A percentile compares a stretch with the other conserved stretches of the same genome.
These are phyloP conservation scores for Rostrohypoxylon terebratum DNA, from an alignment of 495 filamentous ascomycete genomes.

Conservation along the genomic window DNA sequence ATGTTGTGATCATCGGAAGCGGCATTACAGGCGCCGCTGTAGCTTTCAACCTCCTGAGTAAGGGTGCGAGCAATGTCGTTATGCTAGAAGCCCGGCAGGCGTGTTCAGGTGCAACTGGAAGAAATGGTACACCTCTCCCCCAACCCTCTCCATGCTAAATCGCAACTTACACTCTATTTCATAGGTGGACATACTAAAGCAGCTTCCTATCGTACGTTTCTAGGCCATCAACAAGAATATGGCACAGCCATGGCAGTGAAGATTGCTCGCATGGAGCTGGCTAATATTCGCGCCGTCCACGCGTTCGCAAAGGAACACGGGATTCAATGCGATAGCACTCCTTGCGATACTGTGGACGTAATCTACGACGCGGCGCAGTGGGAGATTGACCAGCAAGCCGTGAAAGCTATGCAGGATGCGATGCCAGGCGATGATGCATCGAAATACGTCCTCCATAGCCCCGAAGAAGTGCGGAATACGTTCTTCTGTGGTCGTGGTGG, in stretches of 20 bases:
- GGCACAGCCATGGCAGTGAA: conserved; percentile 60
- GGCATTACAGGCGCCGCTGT: conserved; percentile 75
- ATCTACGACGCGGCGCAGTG: conserved; percentile 65
- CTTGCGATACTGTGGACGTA: conserved; percentile 68
- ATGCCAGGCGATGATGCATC: conserved; percentile 60
- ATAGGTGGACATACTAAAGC: conserved; percentile 73
- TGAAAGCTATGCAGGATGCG: conserved; percentile 59
- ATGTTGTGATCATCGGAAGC: conserved; percentile 75
- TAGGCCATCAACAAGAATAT: conserved; percentile 54
- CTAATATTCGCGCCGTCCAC: conserved; percentile 68
- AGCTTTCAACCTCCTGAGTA: conserved; percentile 66
- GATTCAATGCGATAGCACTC: conserved; percentile 64
- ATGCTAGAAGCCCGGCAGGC: conserved; percentile 71
- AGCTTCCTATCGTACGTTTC: conserved; percentile 68
- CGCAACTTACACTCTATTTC: neutral
- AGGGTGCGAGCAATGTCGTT: conserved; percentile 51
- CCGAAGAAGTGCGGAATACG: conserved; percentile 59
- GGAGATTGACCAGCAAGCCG: conserved; percentile 53
- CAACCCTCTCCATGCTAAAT: neutral
- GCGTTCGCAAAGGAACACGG: conserved; percentile 62
- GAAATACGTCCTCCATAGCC: conserved; percentile 58
- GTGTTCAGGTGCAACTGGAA: conserved; percentile 69
- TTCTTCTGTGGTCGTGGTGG: conserved; percentile 58
- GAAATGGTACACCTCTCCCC: conserved; percentile 60
- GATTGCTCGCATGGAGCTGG: conserved; percentile 67